Base-by-base conservation (phyloP, 192 early-diverging fungal species). In the Coemansia sp. region DNA sequence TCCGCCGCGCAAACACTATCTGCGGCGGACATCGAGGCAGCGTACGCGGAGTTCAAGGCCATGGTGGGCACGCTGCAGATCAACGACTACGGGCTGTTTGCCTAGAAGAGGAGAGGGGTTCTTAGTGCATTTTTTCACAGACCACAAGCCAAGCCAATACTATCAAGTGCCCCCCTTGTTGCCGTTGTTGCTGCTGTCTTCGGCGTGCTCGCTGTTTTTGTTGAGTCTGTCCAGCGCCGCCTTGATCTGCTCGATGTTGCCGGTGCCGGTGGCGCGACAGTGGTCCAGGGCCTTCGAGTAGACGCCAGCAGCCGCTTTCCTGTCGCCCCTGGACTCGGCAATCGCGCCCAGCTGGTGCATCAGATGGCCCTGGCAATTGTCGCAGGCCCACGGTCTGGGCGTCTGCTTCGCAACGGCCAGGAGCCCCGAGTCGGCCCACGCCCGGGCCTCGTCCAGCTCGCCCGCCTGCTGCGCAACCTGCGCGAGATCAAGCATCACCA, bases 401-500 rank as follows among this genome's bases (percentile, higher is more conserved):
- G 61, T 53, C 38, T 59, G 45, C 0, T 41, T 6, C 0, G 67
- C 49, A 6, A 26, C 32, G 1, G 18, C 67, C 4, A 44, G 54
- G 12, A 81, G 38, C 8, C 63, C 73, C 0, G 69, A 57, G 5
- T 43, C 59, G 7, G 70, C 67, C 78, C 78, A 81, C 15, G 56
- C 41, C 15, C 21, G 44, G 6, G 78, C 61, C n/a, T 72, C 56
- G 9, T 47, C 54, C 6, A n/a, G 16, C 21, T 48, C 45, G 15
- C 59, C 67, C 1, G 23, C 21, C 63, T 48, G 18, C 38, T 43
- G 60, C 6, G 61, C 44, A 0, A 81, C 64, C 67, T 81, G 78
- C 9, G 78, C 73, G 47, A 81, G 52, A 58, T 81, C 70, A 40
- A 75, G 61, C 78, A 81, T 81, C 45, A 81, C 73, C 0, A 81